Evolutionary conservation across 2,329 filamentous ascomycete species (phyloP).

Genomic region (Colletotrichum lindemuthianum): DNA sequence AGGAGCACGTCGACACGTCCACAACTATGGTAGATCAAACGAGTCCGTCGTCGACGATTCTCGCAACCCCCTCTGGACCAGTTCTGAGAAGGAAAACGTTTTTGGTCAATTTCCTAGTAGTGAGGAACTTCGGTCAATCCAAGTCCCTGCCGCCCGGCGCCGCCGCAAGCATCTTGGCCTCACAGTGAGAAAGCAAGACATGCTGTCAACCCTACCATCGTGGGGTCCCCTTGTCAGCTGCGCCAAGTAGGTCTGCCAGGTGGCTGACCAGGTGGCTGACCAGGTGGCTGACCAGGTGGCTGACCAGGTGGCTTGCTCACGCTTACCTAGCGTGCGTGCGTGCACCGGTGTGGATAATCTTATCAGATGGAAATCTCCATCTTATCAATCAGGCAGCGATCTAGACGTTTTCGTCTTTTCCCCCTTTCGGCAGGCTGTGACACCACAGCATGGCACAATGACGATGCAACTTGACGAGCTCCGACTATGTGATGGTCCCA

Average conservation of each 20-base stretch:
- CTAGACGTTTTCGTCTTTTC: not conserved
- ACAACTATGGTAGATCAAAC: no score
- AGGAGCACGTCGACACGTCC: no score
- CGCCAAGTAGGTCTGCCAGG: not conserved
- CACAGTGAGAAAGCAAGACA: conserved; percentile 7
- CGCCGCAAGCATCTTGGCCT: not conserved
- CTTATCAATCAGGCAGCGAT: conserved; percentile 9
- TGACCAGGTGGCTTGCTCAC: not conserved
- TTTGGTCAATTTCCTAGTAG: no score
- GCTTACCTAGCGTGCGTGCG: no score
- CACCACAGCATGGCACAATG: not conserved
- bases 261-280: no score
- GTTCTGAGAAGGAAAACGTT: no score
- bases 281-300: no score
- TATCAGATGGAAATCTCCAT: conserved; percentile 13
- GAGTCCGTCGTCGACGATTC: no score
- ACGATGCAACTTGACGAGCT: not conserved
- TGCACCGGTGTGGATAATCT: conserved; percentile 7
- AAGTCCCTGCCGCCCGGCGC: not conserved
- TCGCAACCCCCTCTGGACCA: no score
- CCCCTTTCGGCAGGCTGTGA: not conserved
- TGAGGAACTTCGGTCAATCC: no score
- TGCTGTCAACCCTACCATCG: not conserved
- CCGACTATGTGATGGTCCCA: not conserved
- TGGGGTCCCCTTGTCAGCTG: not conserved